Evolutionary conservation across 805 yeast species (phyloP), one percentile per base, ranked within the genome.

Genomic region (Pichia deserticola): DNA sequence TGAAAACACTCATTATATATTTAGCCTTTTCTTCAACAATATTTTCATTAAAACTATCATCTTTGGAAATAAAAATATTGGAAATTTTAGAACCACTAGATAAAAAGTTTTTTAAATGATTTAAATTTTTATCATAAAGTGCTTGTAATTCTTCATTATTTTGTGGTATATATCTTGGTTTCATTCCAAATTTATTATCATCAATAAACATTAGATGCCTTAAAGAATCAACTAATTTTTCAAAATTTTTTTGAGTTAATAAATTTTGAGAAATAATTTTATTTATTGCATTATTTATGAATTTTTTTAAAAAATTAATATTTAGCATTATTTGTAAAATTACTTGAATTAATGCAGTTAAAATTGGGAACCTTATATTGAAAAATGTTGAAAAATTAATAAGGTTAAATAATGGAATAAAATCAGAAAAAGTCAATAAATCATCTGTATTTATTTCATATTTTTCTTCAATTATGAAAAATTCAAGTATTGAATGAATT

Each of bases 111-210:
- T 29, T 28, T 8, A 52, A 42, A 32, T 55, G 54, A 2, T 28
- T 36, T 28, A 43, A 45, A 29, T 63, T 57, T 15, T 41, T 39
- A 1, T 43, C 27, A 44, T 53, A 54, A 11, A 57, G 42, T 7
- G 28, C 45, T 5, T 56, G 53, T 35, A 66, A 48, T 46, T 65
- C 66, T 35, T 57, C 61, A 3, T 52, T 47, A 5, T 64, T 62
- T 6, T 52, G 41, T 4, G 71, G 71, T 28, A 64, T 51, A 47
- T 51, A 64, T n/a, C 69, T 50, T 6, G 64, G 63, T 13, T 57
- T 58, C 12, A 58, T 57, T 29, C 56, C 58, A 49, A 66, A 65
- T 8, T 32, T 44, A 15, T 48, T 49, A 46, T 67, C 69, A 2
- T 49, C 38, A 1, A 70, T 69, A 47, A 64, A 67, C 48, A 66